Base-by-base conservation (phyloP, 345 rosid genomes). In the Lagerstroemia speciosa region DNA sequence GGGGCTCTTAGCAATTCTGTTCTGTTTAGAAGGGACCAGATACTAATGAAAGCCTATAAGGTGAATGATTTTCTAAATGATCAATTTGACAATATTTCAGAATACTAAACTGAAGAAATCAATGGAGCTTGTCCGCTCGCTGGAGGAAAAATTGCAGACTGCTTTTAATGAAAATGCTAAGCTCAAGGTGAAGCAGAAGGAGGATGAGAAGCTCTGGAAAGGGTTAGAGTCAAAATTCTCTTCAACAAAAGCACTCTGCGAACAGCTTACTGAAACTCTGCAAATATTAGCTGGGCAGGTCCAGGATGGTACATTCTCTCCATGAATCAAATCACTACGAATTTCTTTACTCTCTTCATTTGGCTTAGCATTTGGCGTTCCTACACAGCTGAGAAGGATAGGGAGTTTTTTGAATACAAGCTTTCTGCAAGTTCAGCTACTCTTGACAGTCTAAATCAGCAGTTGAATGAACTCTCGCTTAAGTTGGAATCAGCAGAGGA, bases 131-230 rank as follows among this genome's bases (percentile, higher is more conserved):
- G 75, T 84, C 79, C 78, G 61, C 68, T 75, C 73, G 15, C 78
- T 93, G 65, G 97, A 89, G 85, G 96, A 85, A 45, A 91, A 91
- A 76, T 80, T 91, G 73, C 99, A 91, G 83, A 88, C 75, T 76
- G 88, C 97, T 65, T 86, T 85, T 53, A 89, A 88, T 62, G 99
- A 94, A 78, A 94, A 94, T 78, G 88, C 95, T 41, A 89, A 91
- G 82, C 89, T 91, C 67, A 86, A 83, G 71, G 91, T 85, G 57
- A 91, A 81, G 87, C 95, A 89, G 79, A 94, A 85, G 69, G 97
- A 91, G 75, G 92, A 91, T 69, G 90, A 91, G 71, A 94, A 91
- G 82, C 87, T 91, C 41, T 94, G 99, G 99, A 86, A 77, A 79
- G 99, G 97, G 64, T 32, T 89, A 82, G 91, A 85, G 74, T 94